Conservation (phyloP, 176 grass and related monocot species). For the Thalia dealbata region DNA sequence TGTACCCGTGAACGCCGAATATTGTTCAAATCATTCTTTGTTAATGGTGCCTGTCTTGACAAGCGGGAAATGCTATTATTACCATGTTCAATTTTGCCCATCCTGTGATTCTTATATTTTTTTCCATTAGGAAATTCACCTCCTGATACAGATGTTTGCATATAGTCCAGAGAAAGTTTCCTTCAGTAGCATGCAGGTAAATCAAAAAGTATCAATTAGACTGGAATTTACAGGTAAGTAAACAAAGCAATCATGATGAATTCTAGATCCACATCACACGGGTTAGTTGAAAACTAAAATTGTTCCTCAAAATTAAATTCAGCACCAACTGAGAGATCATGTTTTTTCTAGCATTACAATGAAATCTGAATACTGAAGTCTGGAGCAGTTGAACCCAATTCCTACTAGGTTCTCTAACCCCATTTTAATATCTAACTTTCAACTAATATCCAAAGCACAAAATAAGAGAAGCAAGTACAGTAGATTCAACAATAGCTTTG, state of each 20-base stretch:
- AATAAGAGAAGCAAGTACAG: too few relatives aligned
- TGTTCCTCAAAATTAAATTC: neutral
- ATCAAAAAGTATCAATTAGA: neutral
- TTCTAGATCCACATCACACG: neutral
- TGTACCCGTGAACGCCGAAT: slow-evolving; percentile 78
- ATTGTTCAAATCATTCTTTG: slow-evolving; percentile 79
- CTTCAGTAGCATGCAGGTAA: slow-evolving; percentile 38
- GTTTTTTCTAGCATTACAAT: neutral
- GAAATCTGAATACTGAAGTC: too few relatives aligned
- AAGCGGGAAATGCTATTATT: slow-evolving; percentile 37
- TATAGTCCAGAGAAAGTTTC: slow-evolving; percentile 71
- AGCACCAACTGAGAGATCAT: neutral
- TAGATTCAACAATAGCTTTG: too few relatives aligned
- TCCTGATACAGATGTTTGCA: slow-evolving; percentile 50
- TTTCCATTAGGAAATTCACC: slow-evolving; percentile 49
- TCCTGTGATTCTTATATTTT: slow-evolving; percentile 56
- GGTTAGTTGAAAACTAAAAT: neutral
- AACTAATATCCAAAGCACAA: too few relatives aligned
- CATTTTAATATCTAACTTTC: too few relatives aligned
- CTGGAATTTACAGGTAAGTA: neutral
- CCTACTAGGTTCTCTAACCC: too few relatives aligned
- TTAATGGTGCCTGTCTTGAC: slow-evolving; percentile 57
- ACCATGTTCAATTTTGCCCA: slow-evolving; percentile 44
- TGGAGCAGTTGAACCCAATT: too few relatives aligned
- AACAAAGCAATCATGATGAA: neutral